phyloP scores from a whole-genome alignment of 768 basidiomycete genomes.

The Amanita brunnescens region DNA sequence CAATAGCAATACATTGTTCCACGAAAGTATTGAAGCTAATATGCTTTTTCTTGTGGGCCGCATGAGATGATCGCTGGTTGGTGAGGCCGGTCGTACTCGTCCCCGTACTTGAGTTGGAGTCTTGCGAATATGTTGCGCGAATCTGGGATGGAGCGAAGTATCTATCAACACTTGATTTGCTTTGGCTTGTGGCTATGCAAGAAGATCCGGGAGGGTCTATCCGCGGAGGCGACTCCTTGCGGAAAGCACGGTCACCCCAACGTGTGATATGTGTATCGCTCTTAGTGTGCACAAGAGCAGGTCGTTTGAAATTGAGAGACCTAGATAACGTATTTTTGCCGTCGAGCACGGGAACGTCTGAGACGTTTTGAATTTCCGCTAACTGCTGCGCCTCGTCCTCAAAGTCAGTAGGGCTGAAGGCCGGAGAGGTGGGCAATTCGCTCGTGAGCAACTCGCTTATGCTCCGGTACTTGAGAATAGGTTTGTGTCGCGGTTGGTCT shows the following conservation, averaged over 20 bases:
- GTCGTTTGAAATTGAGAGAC: slow-evolving; percentile 31
- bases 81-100: slow-evolving; percentile 12
- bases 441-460: slow-evolving; percentile 82
- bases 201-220: slow-evolving; percentile 31
- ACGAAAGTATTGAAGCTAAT: slow-evolving; percentile 98
- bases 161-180: slow-evolving; percentile 14
- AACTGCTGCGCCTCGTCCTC: slow-evolving; percentile 32
- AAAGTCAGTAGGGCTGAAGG: slow-evolving; percentile 52
- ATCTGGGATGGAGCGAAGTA: slow-evolving; percentile 7
- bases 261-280: slow-evolving; percentile 77
- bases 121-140: slow-evolving; percentile 12
- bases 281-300: slow-evolving; percentile 71
- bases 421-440: slow-evolving; percentile 53
- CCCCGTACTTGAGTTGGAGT: slow-evolving; percentile 24
- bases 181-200: slow-evolving; percentile 11
- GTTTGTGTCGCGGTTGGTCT: slow-evolving; percentile 43
- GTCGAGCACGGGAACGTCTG: background rate
- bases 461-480: slow-evolving; percentile 93
- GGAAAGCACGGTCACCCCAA: slow-evolving; percentile 39
- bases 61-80: slow-evolving; percentile 14
- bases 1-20: slow-evolving; percentile 90
- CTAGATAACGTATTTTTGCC: background rate
- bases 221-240: slow-evolving; percentile 69
- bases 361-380: background rate
- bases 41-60: slow-evolving; percentile 60